Base-by-base conservation (phyloP, 2,329 filamentous ascomycete genomes). In the Aspergillus calidoustus region DNA sequence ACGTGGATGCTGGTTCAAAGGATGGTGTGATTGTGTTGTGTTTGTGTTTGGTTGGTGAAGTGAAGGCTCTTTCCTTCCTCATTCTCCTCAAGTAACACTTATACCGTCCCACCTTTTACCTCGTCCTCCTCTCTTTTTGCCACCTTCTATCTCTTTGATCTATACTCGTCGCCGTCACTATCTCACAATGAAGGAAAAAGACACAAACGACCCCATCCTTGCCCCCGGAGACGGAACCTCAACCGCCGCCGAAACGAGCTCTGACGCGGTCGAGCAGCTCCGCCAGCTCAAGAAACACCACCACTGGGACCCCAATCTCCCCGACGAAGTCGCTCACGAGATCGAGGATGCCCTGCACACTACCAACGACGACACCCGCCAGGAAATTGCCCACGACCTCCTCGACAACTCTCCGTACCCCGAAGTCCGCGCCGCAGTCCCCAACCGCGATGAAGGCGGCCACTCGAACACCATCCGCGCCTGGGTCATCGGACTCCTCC, bases 391-490 rank as follows among this genome's bases (percentile, higher is more conserved):
- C 68, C 82, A 84, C 67, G 84, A 85, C 61, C 80, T 88, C 69
- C 82, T 88, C 71, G 86, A 89, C 60, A 87, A 89, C 72, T 89
- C 87, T 52, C 87, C 87, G 2, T 90, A 89, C 69, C 86, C 86
- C 43, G 87, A 89, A 77, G 87, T 89, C 34, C 85, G 87, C 67
- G 85, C 87, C 28, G 85, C 88, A 19, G 87, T 90, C 19, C 80
- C 85, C 63, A 89, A 89, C 71, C 83, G 84, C 70, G 87, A 90
- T 68, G 82, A 87, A 66, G 87, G 89, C 67, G 79, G 89, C 25
- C 84, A 86, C n/a, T 82, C 82, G 67, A 89, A 88, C 72, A 89
- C 87, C 22, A 80, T 89, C 60, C 86, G 87, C 54, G 86, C 87
- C 38, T 89, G 87, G 87, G 76, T 80, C 4, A 86, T 89, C 63